Percentiles rank a stretch among this genome's conserved stretches.
Evolutionary conservation across 176 grass and related monocot genomes (phyloP).

Genomic region (Eleusine coracana): DNA sequence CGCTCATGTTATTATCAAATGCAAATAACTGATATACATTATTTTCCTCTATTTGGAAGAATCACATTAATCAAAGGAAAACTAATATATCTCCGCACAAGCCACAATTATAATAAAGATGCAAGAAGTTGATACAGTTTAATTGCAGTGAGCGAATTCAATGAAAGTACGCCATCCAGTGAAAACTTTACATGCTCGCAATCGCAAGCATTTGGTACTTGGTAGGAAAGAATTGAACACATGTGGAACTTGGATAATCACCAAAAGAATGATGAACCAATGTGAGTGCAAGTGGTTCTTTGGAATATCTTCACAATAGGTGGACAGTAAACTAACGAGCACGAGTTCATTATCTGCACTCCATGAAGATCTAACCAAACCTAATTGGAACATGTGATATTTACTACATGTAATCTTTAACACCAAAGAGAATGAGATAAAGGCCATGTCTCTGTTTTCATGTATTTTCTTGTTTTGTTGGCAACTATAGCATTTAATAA

Average conservation of each 20-base stretch:
- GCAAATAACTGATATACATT: neutral
- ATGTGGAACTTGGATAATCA: neutral
- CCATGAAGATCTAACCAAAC: neutral
- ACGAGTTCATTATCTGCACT: neutral
- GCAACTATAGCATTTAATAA: too few species aligned
- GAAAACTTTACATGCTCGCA: neutral
- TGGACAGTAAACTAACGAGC: neutral
- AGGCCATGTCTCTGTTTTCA: conserved; percentile 7
- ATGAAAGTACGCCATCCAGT: neutral
- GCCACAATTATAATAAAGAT: neutral
- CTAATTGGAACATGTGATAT: conserved; percentile 15
- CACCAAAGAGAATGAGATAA: neutral
- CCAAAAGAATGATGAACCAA: conserved; percentile 4
- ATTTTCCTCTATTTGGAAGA: neutral
- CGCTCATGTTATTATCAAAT: neutral
- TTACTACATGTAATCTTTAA: neutral
- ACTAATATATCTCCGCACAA: neutral
- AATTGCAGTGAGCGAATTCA: neutral
- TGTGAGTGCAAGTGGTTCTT: neutral
- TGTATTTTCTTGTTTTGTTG: neutral
- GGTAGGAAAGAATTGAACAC: neutral
- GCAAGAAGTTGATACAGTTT: conserved; percentile 4
- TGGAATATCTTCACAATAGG: neutral
- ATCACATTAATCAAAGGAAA: conserved; percentile 17
- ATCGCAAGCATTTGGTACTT: neutral